phyloP scores from a whole-genome alignment of 2,329 filamentous ascomycete genomes.

The Emergomyces africanus region DNA sequence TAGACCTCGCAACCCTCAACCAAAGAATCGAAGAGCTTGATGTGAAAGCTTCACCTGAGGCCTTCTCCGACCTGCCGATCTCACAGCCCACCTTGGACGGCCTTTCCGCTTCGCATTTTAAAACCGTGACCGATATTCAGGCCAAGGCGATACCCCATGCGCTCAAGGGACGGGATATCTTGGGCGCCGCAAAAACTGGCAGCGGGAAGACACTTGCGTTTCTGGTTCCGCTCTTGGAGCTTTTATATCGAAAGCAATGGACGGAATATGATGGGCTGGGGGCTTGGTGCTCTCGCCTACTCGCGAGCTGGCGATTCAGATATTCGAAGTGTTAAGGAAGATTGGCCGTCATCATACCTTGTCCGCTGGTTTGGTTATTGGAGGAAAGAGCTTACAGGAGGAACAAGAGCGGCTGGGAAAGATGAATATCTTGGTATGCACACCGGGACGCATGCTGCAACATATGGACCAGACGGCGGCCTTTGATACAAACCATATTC shows the following conservation, averaged over 20 bases:
- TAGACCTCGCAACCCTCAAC: constrained; percentile 30
- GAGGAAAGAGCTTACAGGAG: constrained; percentile 79
- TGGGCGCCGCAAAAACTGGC: constrained; percentile 90
- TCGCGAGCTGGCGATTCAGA: constrained; percentile 89
- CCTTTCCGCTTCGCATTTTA: constrained; percentile 77
- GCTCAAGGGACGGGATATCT: constrained; percentile 72
- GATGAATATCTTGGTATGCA: constrained; percentile 97
- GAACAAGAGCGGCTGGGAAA: constrained; percentile 70
- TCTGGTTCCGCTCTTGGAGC: constrained; percentile 81
- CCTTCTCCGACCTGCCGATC: constrained; percentile 75
- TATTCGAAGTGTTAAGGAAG: constrained; percentile 86
- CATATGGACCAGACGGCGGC: constrained; percentile 88
- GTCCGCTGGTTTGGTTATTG: constrained; percentile 85
- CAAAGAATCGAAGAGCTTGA: constrained; percentile 34
- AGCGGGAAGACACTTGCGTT: constrained; percentile 95
- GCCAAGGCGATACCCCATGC: constrained; percentile 76
- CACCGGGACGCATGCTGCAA: constrained; percentile 86
- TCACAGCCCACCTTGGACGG: constrained; percentile 68
- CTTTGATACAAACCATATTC: constrained; percentile 79
- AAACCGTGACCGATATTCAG: constrained; percentile 84
- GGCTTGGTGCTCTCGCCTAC: constrained; percentile 91
- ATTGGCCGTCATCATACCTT: constrained; percentile 81
- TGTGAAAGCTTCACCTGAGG: constrained; percentile 40
- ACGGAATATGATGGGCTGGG: constrained; percentile 83
- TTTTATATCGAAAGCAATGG: constrained; percentile 79